A percentile compares a stretch with the other conserved stretches of the same genome.
Evolutionary conservation across 1,139 yeast species (phyloP).

Genomic region (Taiozyma sp.): DNA sequence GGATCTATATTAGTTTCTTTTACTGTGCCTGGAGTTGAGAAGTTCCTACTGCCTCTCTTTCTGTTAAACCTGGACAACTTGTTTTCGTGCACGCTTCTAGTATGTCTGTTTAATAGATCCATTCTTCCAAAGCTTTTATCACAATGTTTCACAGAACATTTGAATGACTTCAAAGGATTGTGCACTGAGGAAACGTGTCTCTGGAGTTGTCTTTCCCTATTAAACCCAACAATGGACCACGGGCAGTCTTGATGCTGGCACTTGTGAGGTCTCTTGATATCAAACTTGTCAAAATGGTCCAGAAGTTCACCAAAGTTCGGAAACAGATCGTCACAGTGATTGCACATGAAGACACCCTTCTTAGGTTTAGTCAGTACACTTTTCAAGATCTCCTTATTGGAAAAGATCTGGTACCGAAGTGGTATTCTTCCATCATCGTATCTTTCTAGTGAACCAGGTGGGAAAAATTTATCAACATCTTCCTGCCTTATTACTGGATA

Average conservation of each 20-base stretch:
- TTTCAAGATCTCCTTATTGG: constrained; percentile 15
- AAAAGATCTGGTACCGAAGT: constrained; percentile 20
- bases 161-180: constrained; percentile 37
- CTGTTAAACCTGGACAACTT: constrained; percentile 36
- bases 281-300: constrained; percentile 34
- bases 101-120: constrained; percentile 53
- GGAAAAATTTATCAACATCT: constrained; percentile 12
- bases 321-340: constrained; percentile 36
- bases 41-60: constrained; percentile 16
- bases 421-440: constrained; percentile 20
- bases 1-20: neutral
- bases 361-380: constrained; percentile 26
- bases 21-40: constrained; percentile 1
- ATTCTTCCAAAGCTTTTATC: constrained; percentile 64
- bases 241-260: constrained; percentile 48
- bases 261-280: constrained; percentile 31
- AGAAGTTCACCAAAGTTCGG: constrained; percentile 30
- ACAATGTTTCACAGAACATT: constrained; percentile 62
- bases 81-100: constrained; percentile 47
- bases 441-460: constrained; percentile 13
- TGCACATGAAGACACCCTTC: constrained; percentile 38
- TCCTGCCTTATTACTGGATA: neutral
- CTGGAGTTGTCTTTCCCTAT: constrained; percentile 30
- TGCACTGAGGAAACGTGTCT: constrained; percentile 24
- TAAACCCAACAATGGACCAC: constrained; percentile 47